phyloP scores from a whole-genome alignment of 441 rosid genomes.

The Breynia disticha region DNA sequence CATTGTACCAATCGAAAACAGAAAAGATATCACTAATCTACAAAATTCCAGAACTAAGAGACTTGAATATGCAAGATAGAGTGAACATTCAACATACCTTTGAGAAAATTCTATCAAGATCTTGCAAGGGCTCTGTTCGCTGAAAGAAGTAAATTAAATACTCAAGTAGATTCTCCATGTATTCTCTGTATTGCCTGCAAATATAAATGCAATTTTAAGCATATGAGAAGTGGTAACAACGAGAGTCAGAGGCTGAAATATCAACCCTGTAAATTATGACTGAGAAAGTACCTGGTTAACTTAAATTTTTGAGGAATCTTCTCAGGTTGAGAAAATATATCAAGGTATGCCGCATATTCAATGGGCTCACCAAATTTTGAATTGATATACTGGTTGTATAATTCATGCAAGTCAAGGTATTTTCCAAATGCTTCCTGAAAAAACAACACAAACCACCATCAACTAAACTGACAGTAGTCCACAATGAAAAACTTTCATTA shows the following conservation, averaged over 20 bases:
- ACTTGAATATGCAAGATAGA: background rate
- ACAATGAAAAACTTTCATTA: background rate
- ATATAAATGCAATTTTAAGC: constrained; percentile 5
- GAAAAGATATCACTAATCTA: background rate
- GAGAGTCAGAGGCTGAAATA: constrained; percentile 17
- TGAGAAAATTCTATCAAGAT: constrained; percentile 75
- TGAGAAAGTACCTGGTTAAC: constrained; percentile 50
- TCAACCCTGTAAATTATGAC: background rate
- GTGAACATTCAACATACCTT: constrained; percentile 39
- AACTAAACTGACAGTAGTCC: background rate
- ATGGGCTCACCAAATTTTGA: constrained; percentile 78
- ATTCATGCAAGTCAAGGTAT: constrained; percentile 82
- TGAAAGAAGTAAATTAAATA: constrained; percentile 70
- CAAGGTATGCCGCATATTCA: constrained; percentile 83
- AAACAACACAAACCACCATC: constrained; percentile 6
- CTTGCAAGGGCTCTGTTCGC: constrained; percentile 93
- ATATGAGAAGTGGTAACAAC: constrained; percentile 1
- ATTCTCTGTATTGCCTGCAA: constrained; percentile 76
- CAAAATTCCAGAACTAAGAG: background rate
- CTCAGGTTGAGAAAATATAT: constrained; percentile 55
- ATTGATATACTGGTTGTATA: constrained; percentile 76
- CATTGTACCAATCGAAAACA: too few relatives aligned
- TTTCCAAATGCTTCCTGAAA: constrained; percentile 80
- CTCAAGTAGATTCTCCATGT: constrained; percentile 71
- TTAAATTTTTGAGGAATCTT: constrained; percentile 51